A percentile compares a stretch with the other conserved stretches of the same genome.
phyloP scores from a whole-genome alignment of 768 basidiomycete species.

The Lactifluus hygrophoroides region DNA sequence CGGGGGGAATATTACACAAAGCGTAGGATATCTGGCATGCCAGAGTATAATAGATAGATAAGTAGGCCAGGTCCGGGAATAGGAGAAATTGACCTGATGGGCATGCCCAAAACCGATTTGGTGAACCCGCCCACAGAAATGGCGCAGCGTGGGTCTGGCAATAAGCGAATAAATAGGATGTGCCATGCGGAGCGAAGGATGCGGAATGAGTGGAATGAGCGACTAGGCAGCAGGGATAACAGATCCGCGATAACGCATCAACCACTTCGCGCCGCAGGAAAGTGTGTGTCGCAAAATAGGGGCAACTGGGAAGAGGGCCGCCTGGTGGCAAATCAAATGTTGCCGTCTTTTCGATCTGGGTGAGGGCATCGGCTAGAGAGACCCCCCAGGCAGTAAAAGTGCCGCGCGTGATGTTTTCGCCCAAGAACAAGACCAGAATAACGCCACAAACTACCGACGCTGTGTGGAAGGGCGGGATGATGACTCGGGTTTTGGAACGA shows the following conservation, averaged over 20 bases:
- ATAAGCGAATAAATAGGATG: slow-evolving; percentile 14
- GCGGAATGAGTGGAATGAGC: not conserved
- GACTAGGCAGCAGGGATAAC: slow-evolving; percentile 4
- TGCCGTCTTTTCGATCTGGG: slow-evolving; percentile 5
- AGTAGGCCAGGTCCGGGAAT: not conserved
- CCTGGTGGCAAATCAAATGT: not conserved
- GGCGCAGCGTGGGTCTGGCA: slow-evolving; percentile 6
- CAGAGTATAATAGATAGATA: slow-evolving; percentile 10
- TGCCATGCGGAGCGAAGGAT: slow-evolving; percentile 2
- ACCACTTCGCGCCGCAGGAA: not conserved
- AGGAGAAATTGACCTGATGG: slow-evolving; percentile 5
- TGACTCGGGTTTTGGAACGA: slow-evolving; percentile 57
- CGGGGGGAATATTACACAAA: slow-evolving; percentile 19
- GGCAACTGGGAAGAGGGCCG: not conserved
- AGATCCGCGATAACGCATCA: slow-evolving; percentile 3
- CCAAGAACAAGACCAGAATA: not conserved
- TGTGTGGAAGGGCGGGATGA: slow-evolving; percentile 8
- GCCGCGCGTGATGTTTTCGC: not conserved
- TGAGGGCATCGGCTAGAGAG: not conserved
- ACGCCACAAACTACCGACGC: slow-evolving; percentile 12
- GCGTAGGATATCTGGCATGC: slow-evolving; percentile 22
- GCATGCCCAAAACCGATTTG: not conserved
- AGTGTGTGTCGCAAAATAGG: not conserved
- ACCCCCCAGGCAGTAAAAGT: not conserved
- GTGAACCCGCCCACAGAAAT: slow-evolving; percentile 4